A percentile compares a stretch with the other conserved stretches of the same genome.
Evolutionary conservation across 2,329 filamentous ascomycete species (phyloP).

Genomic region (Cladophialophora bantiana): DNA sequence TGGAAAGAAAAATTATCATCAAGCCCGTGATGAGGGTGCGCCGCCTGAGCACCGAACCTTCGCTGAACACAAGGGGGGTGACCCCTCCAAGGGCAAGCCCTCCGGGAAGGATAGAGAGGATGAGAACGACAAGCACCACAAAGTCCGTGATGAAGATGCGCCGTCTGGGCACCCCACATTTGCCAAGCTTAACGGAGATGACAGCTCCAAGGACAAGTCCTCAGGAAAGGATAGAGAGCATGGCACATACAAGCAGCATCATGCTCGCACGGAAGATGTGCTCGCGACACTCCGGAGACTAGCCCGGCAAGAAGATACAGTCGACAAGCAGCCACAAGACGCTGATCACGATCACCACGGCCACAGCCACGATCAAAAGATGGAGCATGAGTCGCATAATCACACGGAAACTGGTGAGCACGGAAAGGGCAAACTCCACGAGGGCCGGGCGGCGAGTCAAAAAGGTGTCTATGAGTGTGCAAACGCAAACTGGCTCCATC

Average conservation of each 20-base stretch:
- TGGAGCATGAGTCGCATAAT: not conserved
- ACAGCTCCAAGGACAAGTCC: not conserved
- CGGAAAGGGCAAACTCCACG: not conserved
- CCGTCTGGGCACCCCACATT: not conserved
- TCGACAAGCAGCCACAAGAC: not conserved
- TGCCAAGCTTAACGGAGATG: not conserved
- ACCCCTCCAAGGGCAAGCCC: not conserved
- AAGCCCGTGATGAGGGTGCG: not conserved
- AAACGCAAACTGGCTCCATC: conserved; percentile 20
- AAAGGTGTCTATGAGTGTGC: conserved; percentile 30
- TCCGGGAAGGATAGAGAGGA: not conserved
- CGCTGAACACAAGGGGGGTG: not conserved
- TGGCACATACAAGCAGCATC: not conserved
- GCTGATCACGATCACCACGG: not conserved
- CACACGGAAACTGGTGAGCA: not conserved
- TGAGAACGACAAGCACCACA: not conserved
- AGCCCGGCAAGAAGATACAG: not conserved
- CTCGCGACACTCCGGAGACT: not conserved
- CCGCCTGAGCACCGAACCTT: not conserved
- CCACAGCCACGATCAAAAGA: not conserved
- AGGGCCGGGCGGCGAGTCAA: not conserved
- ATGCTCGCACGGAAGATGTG: not conserved
- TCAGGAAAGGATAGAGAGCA: not conserved
- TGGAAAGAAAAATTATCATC: conserved; percentile 5
- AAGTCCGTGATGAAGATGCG: not conserved